Conservation (phyloP, 805 yeast genomes). For the Nakazawaea sp. region DNA sequence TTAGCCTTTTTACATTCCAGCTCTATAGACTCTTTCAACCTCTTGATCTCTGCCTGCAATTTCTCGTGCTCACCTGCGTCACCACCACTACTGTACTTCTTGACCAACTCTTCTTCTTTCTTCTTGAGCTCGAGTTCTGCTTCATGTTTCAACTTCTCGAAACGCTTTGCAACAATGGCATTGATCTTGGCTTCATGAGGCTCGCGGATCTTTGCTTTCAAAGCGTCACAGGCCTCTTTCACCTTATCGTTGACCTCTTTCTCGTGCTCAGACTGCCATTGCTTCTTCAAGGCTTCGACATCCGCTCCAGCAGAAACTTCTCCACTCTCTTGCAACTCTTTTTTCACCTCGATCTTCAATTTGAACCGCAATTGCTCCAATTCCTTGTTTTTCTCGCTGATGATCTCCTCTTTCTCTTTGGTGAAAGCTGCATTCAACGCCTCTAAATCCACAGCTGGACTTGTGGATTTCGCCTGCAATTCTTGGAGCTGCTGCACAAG, state of each 20-base stretch:
- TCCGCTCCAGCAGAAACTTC: slow-evolving; percentile 9
- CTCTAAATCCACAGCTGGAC: slow-evolving; percentile 3
- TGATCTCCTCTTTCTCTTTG: background rate
- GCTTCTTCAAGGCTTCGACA: slow-evolving; percentile 19
- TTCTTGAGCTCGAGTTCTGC: slow-evolving; percentile 11
- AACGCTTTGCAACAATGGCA: slow-evolving; percentile 27
- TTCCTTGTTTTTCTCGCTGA: slow-evolving; percentile 13
- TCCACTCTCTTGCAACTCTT: slow-evolving; percentile 13
- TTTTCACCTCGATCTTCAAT: slow-evolving; percentile 18
- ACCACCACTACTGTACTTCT: slow-evolving; percentile 9
- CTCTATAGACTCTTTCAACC: slow-evolving; percentile 16
- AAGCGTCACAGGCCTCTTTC: slow-evolving; percentile 17
- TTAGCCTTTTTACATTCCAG: slow-evolving; percentile 29
- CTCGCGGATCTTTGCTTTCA: slow-evolving; percentile 27
- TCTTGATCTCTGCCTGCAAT: slow-evolving; percentile 18
- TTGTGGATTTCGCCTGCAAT: slow-evolving; percentile 1
- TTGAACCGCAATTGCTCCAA: slow-evolving; percentile 14
- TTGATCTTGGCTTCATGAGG: slow-evolving; percentile 30
- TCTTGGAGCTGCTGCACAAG: slow-evolving; percentile 12
- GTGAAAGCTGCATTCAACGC: background rate
- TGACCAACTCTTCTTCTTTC: slow-evolving; percentile 10
- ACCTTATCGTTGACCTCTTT: slow-evolving; percentile 24
- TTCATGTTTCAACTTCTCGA: slow-evolving; percentile 19
- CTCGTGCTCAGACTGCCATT: slow-evolving; percentile 15
- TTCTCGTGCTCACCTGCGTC: slow-evolving; percentile 15